phyloP scores from a whole-genome alignment of 768 basidiomycete species.

The Favolaschia claudopus region DNA sequence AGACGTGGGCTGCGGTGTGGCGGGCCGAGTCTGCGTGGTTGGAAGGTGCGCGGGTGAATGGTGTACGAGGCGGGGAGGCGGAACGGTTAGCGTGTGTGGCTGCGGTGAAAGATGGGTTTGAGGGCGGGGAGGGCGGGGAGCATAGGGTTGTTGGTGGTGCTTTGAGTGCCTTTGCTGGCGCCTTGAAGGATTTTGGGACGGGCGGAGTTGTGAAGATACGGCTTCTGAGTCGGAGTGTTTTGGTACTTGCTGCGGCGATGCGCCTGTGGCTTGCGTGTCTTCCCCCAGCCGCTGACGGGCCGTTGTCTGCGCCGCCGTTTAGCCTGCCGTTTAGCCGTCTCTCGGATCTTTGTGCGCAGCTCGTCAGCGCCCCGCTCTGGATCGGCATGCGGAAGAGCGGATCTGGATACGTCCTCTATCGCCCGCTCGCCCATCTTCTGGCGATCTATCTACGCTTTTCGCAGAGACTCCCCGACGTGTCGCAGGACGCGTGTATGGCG shows the following conservation, averaged over 20 bases:
- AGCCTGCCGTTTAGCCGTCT: slow-evolving; percentile 63
- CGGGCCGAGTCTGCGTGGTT: slow-evolving; percentile 70
- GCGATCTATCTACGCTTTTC: slow-evolving; percentile 65
- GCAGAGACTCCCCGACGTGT: slow-evolving; percentile 59
- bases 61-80: slow-evolving; percentile 65
- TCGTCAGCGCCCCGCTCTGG: slow-evolving; percentile 65
- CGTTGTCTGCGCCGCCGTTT: slow-evolving; percentile 63
- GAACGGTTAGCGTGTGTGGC: slow-evolving; percentile 59
- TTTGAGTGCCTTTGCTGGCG: slow-evolving; percentile 41
- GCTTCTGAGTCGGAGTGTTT: slow-evolving; percentile 43
- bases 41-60: slow-evolving; percentile 80
- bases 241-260: slow-evolving; percentile 54
- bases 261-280: slow-evolving; percentile 73
- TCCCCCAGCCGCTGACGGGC: slow-evolving; percentile 48
- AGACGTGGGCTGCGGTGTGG: slow-evolving; percentile 60
- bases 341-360: slow-evolving; percentile 56
- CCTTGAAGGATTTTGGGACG: slow-evolving; percentile 32
- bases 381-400: slow-evolving; percentile 33
- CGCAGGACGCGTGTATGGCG: slow-evolving; percentile 68
- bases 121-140: slow-evolving; percentile 38
- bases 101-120: slow-evolving; percentile 50
- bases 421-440: slow-evolving; percentile 65
- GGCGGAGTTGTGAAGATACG: slow-evolving; percentile 25
- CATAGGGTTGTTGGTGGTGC: slow-evolving; percentile 44
- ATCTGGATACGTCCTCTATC: slow-evolving; percentile 45